These are phyloP conservation scores for Saccharata proteae DNA, from an alignment of 2,329 filamentous ascomycete species.

Conservation along the genomic window DNA sequence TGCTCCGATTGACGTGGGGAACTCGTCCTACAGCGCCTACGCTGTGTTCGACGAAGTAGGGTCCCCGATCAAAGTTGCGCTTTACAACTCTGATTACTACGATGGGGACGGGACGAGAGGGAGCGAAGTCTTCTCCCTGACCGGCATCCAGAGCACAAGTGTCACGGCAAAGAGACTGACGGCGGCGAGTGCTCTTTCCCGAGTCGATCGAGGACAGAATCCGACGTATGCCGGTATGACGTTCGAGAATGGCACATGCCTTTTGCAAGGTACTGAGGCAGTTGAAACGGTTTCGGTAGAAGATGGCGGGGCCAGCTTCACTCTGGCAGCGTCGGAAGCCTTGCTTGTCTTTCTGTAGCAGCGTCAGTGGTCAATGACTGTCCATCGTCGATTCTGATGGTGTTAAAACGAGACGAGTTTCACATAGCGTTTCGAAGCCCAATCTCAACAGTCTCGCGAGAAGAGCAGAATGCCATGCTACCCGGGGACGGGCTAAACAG, in stretches of 20 bases:
- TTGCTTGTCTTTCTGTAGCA: slow-evolving; percentile 33
- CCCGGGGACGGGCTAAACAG: no score
- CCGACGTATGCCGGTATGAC: slow-evolving; percentile 35
- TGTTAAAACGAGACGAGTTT: no score
- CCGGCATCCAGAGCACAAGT: slow-evolving; percentile 25
- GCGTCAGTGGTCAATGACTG: no score
- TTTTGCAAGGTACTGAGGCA: slow-evolving; percentile 28
- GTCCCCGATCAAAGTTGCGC: neutral
- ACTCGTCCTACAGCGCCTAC: no score
- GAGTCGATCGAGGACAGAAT: slow-evolving; percentile 32
- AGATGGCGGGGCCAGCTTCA: slow-evolving; percentile 29
- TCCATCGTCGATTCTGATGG: no score
- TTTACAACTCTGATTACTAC: slow-evolving; percentile 19
- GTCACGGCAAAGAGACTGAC: slow-evolving; percentile 35
- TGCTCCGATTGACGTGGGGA: slow-evolving; percentile 35
- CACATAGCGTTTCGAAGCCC: no score
- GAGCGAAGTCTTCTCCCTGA: slow-evolving; percentile 29
- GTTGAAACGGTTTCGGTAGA: slow-evolving; percentile 25
- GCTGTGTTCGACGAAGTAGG: slow-evolving; percentile 25
- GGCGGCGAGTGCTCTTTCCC: slow-evolving; percentile 30
- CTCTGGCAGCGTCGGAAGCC: slow-evolving; percentile 35
- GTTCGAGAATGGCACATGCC: slow-evolving; percentile 36
- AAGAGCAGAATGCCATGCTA: no score
- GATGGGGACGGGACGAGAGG: slow-evolving; percentile 14
- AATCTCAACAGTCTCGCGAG: no score